Evolutionary conservation across 192 early-diverging fungal genomes (phyloP), one percentile per base, ranked within the genome.

Genomic region (Podila verticillata): DNA sequence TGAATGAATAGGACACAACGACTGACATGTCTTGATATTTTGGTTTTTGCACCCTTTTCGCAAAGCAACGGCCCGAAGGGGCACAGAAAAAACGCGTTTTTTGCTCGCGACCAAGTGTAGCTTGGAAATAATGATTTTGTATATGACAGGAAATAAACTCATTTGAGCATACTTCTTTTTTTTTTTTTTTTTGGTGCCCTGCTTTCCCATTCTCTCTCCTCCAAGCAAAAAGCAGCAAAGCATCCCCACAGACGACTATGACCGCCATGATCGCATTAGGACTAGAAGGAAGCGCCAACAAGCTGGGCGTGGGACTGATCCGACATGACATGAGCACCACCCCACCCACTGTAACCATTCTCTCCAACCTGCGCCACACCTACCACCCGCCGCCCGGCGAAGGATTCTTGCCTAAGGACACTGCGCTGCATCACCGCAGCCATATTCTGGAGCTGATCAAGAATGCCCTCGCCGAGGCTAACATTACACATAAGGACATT

Each of bases 311-410:
- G 8, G 98, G 98, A 5, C 92, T 99, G 74, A 93, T 99, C 61
- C 86, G 88, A 59, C 96, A 98, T 66, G 89, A 89, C 82, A 78
- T 81, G 51, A 65, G 32, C 35, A 85, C 90, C 9, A 74, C 73
- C n/a, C 86, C 85, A 6, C 83, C 89, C 36, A 74, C 84, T 22
- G 90, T 92, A 2, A 87, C 89, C 26, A 86, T 95, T 17, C 91
- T 98, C 24, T 90, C 98, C 35, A 99, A 99, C 68, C 80, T 95
- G 22, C 88, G 98, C 28, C 89, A 95, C 60, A 99, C 98, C 0
- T 98, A 97, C 86, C 94, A 97, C 72, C 96, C 98, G 15, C 98
- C 98, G 22, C 92, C 96, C 4, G 98, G 98, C 26, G 89, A 96
- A 73, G 98, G 98, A 15, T 99, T 99, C 72, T 84, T 96, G 31